A percentile compares a stretch with the other conserved stretches of the same genome.
phyloP scores from a whole-genome alignment of 1,284 basidiomycete species.

The Irpex rosettiformis region DNA sequence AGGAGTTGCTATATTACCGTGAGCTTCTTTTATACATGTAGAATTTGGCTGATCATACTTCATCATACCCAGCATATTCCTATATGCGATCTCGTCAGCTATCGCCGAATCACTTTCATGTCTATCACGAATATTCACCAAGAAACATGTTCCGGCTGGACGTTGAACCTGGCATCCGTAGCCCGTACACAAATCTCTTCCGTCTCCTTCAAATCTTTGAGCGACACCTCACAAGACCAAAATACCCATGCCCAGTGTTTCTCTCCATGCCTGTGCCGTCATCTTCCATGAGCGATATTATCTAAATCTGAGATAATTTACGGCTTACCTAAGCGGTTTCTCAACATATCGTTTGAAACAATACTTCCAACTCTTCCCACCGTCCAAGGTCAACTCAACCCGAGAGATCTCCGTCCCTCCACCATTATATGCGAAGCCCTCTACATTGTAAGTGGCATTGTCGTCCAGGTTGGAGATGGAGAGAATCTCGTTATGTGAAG shows the following conservation, averaged over 20 bases:
- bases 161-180: slow-evolving; percentile 21
- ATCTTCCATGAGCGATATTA: neutral
- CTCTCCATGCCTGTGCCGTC: slow-evolving; percentile 18
- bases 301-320: no score
- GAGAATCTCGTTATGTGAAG: slow-evolving; percentile 20
- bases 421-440: slow-evolving; percentile 23
- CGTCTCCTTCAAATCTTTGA: slow-evolving; percentile 17
- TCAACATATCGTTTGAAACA: slow-evolving; percentile 21
- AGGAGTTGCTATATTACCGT: slow-evolving; percentile 20
- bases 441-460: slow-evolving; percentile 14
- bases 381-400: slow-evolving; percentile 23
- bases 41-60: no score
- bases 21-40: no score
- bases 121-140: no score
- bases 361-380: slow-evolving; percentile 22
- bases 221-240: slow-evolving; percentile 23
- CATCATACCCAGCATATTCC: slow-evolving; percentile 22
- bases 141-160: slow-evolving; percentile 20
- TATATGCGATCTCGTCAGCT: neutral
- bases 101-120: no score
- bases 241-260: slow-evolving; percentile 27
- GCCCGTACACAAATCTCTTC: slow-evolving; percentile 20
- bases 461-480: slow-evolving; percentile 3
- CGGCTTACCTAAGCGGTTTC: slow-evolving; percentile 14
- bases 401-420: slow-evolving; percentile 19